These are phyloP conservation scores for Geotrichum fermentans DNA, from an alignment of 1,139 yeast genomes.

Conservation along the genomic window DNA sequence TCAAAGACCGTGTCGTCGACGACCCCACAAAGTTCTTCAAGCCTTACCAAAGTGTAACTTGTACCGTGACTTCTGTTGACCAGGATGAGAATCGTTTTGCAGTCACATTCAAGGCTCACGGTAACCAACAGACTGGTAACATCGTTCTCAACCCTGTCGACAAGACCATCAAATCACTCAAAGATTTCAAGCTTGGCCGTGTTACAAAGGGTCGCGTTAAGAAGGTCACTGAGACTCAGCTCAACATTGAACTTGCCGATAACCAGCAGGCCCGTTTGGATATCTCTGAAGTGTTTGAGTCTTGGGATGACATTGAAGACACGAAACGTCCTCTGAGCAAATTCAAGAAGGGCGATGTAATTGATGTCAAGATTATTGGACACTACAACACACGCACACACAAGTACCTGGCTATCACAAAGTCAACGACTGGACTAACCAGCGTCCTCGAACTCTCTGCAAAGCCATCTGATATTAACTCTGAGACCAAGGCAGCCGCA, in stretches of 20 bases:
- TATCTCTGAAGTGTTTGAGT: slow-evolving; percentile 62
- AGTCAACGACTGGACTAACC: slow-evolving; percentile 48
- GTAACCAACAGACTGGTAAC: slow-evolving; percentile 23
- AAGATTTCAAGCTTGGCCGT: slow-evolving; percentile 58
- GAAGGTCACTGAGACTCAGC: slow-evolving; percentile 65
- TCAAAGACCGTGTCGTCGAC: slow-evolving; percentile 49
- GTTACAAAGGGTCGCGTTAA: slow-evolving; percentile 57
- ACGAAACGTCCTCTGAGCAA: slow-evolving; percentile 51
- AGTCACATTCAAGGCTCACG: slow-evolving; percentile 20
- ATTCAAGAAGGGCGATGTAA: slow-evolving; percentile 54
- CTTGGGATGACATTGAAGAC: slow-evolving; percentile 53
- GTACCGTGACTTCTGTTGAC: slow-evolving; percentile 34
- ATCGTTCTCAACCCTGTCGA: slow-evolving; percentile 59
- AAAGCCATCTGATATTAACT: slow-evolving; percentile 41
- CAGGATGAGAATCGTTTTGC: slow-evolving; percentile 12
- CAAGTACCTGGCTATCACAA: slow-evolving; percentile 64
- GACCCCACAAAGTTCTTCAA: slow-evolving; percentile 53
- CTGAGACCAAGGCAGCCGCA: slow-evolving; percentile 30
- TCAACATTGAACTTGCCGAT: slow-evolving; percentile 72
- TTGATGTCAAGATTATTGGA: slow-evolving; percentile 70
- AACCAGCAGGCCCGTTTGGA: slow-evolving; percentile 79
- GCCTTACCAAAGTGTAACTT: slow-evolving; percentile 61
- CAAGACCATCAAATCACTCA: slow-evolving; percentile 42
- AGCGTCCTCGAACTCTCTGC: slow-evolving; percentile 64
- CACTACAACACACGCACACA: slow-evolving; percentile 69